These are phyloP conservation scores for Camelina sativa DNA, from an alignment of 345 rosid species.

Conservation along the genomic window DNA sequence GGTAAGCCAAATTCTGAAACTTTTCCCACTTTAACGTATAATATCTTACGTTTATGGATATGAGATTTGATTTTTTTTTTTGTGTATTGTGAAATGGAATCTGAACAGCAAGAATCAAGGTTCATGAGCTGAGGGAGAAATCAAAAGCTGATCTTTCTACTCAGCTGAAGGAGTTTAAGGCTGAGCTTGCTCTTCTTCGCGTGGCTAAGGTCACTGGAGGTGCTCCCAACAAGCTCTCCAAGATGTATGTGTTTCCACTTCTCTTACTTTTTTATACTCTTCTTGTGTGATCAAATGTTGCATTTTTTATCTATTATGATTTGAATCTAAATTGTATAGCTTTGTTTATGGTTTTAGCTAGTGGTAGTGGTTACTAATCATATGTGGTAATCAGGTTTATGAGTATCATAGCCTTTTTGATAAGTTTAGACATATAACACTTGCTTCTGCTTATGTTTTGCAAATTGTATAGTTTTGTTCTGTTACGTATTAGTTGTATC, in stretches of 20 bases:
- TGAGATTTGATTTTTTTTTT: not conserved
- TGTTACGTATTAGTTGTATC: not conserved
- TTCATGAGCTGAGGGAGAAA: slow-evolving; percentile 63
- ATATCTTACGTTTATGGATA: not conserved
- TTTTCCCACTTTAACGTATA: not conserved
- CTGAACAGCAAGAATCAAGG: slow-evolving; percentile 61
- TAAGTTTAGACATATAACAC: not conserved
- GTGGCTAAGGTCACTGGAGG: slow-evolving; percentile 78
- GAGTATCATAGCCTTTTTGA: not conserved
- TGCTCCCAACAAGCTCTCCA: slow-evolving; percentile 71
- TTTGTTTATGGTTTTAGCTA: not conserved
- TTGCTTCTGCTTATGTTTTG: not conserved
- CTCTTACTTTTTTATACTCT: not conserved
- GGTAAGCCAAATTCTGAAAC: slow-evolving; percentile 24
- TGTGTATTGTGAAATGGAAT: slow-evolving; percentile 21
- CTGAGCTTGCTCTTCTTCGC: slow-evolving; percentile 71
- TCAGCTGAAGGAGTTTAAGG: slow-evolving; percentile 59
- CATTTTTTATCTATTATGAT: not conserved
- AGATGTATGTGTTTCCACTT: slow-evolving; percentile 48
- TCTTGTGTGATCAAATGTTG: not conserved
- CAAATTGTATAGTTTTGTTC: not conserved
- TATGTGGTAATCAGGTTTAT: not conserved
- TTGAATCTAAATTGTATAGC: not conserved
- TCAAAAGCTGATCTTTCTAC: slow-evolving; percentile 53
- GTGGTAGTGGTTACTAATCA: not conserved